Evolutionary conservation across 495 filamentous ascomycete genomes (phyloP).

Genomic region (Cudoniella acicularis): DNA sequence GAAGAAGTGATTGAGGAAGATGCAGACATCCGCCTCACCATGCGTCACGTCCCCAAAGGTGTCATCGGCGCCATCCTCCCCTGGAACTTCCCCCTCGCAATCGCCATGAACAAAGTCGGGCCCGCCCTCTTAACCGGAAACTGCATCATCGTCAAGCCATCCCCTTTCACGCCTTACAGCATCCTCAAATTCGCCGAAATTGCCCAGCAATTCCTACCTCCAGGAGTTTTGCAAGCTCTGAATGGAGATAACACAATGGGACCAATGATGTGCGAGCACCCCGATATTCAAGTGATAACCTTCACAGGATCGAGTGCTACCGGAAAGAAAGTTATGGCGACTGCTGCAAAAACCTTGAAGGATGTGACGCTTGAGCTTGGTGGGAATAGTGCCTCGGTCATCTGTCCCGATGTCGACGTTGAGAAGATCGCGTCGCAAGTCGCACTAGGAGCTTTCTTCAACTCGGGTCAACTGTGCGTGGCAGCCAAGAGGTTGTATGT

Average conservation of each 20-base stretch:
- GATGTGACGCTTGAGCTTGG: slow-evolving; percentile 54
- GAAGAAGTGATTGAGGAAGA: slow-evolving; percentile 37
- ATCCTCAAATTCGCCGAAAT: slow-evolving; percentile 56
- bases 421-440: slow-evolving; percentile 49
- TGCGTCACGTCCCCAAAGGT: slow-evolving; percentile 43
- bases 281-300: slow-evolving; percentile 52
- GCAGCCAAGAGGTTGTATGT: slow-evolving; percentile 58
- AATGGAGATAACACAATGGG: slow-evolving; percentile 56
- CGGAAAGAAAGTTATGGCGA: slow-evolving; percentile 51
- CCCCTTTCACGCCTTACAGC: slow-evolving; percentile 56
- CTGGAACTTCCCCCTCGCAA: slow-evolving; percentile 58
- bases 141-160: slow-evolving; percentile 50
- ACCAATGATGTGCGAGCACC: slow-evolving; percentile 46
- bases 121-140: slow-evolving; percentile 47
- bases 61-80: slow-evolving; percentile 50
- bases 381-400: slow-evolving; percentile 58
- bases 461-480: slow-evolving; percentile 55
- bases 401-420: slow-evolving; percentile 57
- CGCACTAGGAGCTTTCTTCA: slow-evolving; percentile 45
- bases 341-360: slow-evolving; percentile 49
- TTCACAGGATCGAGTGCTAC: slow-evolving; percentile 57
- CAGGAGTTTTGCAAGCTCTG: slow-evolving; percentile 56
- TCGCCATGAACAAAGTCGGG: slow-evolving; percentile 42
- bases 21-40: slow-evolving; percentile 33
- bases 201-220: slow-evolving; percentile 49